Conservation (phyloP, 106 monocot species). For the Agapanthus africanus region DNA sequence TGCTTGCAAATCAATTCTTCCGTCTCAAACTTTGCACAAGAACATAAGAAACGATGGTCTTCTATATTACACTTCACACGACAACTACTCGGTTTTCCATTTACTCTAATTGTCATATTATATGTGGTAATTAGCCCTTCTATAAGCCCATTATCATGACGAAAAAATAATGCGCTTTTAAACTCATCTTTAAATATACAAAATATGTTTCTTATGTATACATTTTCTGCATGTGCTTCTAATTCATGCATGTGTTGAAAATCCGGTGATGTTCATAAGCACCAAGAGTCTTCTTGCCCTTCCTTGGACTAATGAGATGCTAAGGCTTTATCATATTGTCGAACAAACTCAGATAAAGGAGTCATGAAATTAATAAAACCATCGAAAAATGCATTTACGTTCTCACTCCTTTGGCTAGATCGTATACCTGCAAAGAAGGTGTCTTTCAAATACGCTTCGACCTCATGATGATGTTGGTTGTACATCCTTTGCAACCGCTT, state of each 20-base stretch:
- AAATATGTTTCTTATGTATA: background rate
- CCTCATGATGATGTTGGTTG: background rate
- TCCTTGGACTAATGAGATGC: conserved; percentile 14
- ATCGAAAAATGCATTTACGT: conserved; percentile 25
- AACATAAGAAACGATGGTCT: background rate
- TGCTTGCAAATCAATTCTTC: background rate
- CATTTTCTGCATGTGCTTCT: background rate
- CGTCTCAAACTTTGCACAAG: conserved; percentile 4
- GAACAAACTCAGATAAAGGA: conserved; percentile 16
- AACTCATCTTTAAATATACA: background rate
- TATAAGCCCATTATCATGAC: background rate
- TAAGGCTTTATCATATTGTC: conserved; percentile 13
- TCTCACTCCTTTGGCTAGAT: conserved; percentile 10
- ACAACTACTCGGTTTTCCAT: too few relatives aligned
- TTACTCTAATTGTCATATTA: background rate
- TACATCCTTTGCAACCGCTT: background rate
- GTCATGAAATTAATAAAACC: conserved; percentile 20
- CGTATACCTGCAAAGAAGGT: conserved; percentile 23
- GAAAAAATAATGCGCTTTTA: background rate
- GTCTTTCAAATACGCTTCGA: background rate
- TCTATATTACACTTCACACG: background rate
- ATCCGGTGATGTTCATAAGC: conserved; percentile 1
- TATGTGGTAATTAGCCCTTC: background rate
- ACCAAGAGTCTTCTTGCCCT: conserved; percentile 16
- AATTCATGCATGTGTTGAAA: background rate